Percentiles rank a stretch among this genome's conserved stretches.
phyloP scores from a whole-genome alignment of 257 asterid genomes.

The Rauvolfia tetraphylla region DNA sequence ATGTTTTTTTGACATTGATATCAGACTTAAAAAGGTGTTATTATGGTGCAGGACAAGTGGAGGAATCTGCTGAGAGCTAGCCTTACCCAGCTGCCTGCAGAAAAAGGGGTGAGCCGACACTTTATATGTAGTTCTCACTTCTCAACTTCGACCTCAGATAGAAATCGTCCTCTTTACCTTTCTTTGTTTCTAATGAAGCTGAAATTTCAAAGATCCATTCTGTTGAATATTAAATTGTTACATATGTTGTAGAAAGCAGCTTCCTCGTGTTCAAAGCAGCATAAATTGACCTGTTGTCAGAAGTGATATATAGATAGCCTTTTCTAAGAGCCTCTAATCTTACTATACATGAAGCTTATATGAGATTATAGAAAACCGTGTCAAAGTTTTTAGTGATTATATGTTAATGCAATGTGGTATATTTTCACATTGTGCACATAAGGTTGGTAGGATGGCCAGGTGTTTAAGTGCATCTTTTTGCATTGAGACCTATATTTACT shows the following conservation, averaged over 20 bases:
- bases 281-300: too few relatives aligned
- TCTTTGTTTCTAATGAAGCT: neutral
- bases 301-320: too few relatives aligned
- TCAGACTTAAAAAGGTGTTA: neutral
- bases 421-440: neutral
- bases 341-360: neutral
- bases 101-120: constrained; percentile 58
- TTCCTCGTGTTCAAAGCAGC: too few relatives aligned
- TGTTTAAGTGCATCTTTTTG: neutral
- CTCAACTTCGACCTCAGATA: neutral
- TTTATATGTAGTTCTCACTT: neutral
- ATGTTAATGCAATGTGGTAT: neutral
- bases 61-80: constrained; percentile 95
- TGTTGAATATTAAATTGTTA: neutral
- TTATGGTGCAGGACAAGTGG: constrained; percentile 83
- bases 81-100: constrained; percentile 63
- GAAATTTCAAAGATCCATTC: neutral
- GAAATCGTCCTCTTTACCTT: neutral
- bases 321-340: too few relatives aligned
- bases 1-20: neutral
- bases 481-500: neutral
- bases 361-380: neutral
- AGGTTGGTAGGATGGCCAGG: neutral
- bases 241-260: neutral
- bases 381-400: neutral